Evolutionary conservation across 306 rosid genomes (phyloP), one percentile per base, ranked within the genome.

Genomic region (Alnus glutinosa): DNA sequence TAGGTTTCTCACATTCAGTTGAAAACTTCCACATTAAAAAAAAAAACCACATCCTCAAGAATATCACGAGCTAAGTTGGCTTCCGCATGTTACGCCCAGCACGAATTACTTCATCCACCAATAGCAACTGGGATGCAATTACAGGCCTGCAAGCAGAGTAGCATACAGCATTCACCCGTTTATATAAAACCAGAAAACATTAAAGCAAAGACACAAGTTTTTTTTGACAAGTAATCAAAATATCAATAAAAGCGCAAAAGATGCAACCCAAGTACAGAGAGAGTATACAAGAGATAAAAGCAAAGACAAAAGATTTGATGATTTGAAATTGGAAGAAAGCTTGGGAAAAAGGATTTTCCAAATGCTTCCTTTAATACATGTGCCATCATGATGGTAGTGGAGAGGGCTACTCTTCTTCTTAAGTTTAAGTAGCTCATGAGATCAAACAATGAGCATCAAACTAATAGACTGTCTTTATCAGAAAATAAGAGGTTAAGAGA

Each of bases 31-130:
- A 28, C 11, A 46, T 37, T 49, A 47, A 55, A 68, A 39, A 68
- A 39, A 58, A 19, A 55, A 7, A 63, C 13, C 0, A 30, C 44
- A 12, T 47, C 72, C 49, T n/a, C 28, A 18, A 67, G 50, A 19
- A 67, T 42, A 39, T 67, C 49, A 18, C 50, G 57, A 50, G 34
- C 84, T 91, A 95, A 14, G 39, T 89, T 55, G 99, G 99, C 82
- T 93, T 95, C 77, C 98, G 78, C 98, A 95, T 95, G 57, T 95
- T 95, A 5, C 94, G 94, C 51, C 99, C 99, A n/a, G 98, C 99
- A 34, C 99, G 98, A 71, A 95, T 93, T 14, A 95, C 97, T 90
- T 95, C 99, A 75, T 95, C 99, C 52, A 95, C 99, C 91, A 95
- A 80, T 57, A 95, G 89, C 88, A 95, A 79, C 70, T 95, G 99